phyloP scores from a whole-genome alignment of 139 green algal genomes.

The Chlorella sp. region DNA sequence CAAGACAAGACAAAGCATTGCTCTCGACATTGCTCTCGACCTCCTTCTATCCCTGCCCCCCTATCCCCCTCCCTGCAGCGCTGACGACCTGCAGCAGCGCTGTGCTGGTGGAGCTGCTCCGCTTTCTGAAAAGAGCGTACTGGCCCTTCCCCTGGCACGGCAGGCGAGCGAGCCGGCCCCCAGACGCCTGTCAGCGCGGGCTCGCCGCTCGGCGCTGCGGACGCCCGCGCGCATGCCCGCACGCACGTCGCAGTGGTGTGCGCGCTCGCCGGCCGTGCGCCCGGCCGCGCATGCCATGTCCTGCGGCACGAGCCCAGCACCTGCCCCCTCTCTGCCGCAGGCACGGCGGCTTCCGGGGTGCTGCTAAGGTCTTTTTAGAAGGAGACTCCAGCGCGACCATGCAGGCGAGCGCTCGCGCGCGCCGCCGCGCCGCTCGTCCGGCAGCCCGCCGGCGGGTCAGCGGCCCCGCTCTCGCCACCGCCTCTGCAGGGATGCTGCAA shows the following conservation, averaged over 20 bases:
- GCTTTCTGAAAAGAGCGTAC: slow-evolving; percentile 79
- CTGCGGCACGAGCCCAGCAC: too few species aligned
- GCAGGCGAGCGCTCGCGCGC: slow-evolving; percentile 33
- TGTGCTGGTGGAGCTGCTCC: slow-evolving; percentile 72
- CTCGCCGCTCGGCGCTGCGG: too few species aligned
- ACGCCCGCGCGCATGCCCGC: too few species aligned
- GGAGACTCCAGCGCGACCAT: slow-evolving; percentile 12
- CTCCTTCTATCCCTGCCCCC: neutral
- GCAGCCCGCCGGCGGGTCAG: neutral
- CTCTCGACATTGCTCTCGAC: neutral
- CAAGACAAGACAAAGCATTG: too few species aligned
- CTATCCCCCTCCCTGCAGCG: neutral
- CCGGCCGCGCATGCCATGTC: too few species aligned
- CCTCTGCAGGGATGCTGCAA: neutral
- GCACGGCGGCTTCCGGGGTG: slow-evolving; percentile 53
- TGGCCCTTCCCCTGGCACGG: slow-evolving; percentile 84
- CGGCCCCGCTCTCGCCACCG: neutral
- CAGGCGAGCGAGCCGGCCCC: too few species aligned
- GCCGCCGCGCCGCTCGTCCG: neutral
- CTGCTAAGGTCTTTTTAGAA: slow-evolving; percentile 33
- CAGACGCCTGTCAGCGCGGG: too few species aligned
- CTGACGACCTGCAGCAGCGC: slow-evolving; percentile 66
- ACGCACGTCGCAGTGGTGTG: too few species aligned
- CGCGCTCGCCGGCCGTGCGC: too few species aligned
- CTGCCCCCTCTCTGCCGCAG: neutral